Base-by-base conservation (phyloP, 768 basidiomycete genomes). In the button mushroom (Agaricus bisporus) region DNA sequence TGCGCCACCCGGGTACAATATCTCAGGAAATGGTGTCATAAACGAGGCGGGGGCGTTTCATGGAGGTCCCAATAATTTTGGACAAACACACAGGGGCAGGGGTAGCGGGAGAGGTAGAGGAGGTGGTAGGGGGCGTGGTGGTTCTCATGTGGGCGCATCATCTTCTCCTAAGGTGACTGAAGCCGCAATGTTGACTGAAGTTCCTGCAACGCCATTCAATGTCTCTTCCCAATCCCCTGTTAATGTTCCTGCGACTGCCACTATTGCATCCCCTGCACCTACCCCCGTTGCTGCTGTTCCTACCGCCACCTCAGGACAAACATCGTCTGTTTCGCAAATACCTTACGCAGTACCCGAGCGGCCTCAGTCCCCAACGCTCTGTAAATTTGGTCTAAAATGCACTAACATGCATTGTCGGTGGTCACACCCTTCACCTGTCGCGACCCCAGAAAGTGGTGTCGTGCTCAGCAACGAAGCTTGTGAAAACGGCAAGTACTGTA, bases 401-500 rank as follows among this genome's bases (percentile, higher is more conserved):
- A 88, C 86, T 46, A 95, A 98, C 66, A 76, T 88, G 0, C 76
- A 85, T 43, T 99, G 97, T 68, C 78, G 88, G 15, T 98, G 83
- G 68, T 91, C 92, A 8, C 97, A 99, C 67, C 95, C 97, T 4
- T 93, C 90, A 8, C 97, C 97, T n/a, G 91, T 94, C 3, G 95
- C 97, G 5, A 97, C 95, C 15, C 78, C 88, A 29, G 93, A 95
- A 70, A 94, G 89, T 61, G 97, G 95, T 8, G 80, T 99, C 58
- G 97, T 98, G 1, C 75, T 99, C 52, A 95, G 90, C 61, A 93
- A 90, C 54, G 95, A 98, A 54, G 76, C 91, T 17, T 99, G 97
- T 68, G 90, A 94, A 61, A 82, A 86, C 46, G 91, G 91, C 15
- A 88, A 85, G 64, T 74, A 86, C 43, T 99, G 97, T 69, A 85